These are phyloP conservation scores for Funneliformis mosseae DNA, from an alignment of 192 early-diverging fungal genomes.

Conservation along the genomic window DNA sequence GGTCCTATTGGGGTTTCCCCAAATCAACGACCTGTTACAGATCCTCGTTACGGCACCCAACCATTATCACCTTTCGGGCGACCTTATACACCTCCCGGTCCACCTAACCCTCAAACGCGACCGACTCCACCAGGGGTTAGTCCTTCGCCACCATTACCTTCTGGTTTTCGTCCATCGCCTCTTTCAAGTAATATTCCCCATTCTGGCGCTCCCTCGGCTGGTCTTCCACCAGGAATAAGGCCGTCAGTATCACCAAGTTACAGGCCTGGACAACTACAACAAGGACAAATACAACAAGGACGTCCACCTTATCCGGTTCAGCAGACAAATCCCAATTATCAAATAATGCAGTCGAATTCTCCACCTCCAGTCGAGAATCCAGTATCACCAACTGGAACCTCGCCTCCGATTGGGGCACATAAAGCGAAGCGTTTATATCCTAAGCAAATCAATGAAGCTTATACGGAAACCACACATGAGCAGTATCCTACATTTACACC, in stretches of 20 bases:
- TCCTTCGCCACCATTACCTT: neutral
- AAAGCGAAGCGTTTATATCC: conserved; percentile 58
- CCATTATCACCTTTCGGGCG: neutral
- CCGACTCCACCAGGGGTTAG: neutral
- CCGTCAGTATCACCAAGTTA: conserved; percentile 22
- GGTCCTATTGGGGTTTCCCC: neutral
- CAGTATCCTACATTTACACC: conserved; percentile 41
- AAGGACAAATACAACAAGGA: conserved; percentile 32
- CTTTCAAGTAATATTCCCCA: neutral
- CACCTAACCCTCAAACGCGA: neutral
- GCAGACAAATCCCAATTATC: neutral
- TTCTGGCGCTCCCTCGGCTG: neutral
- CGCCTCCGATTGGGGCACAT: conserved; percentile 37
- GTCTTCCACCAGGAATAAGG: conserved; percentile 27
- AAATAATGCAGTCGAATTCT: neutral
- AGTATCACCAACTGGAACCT: conserved; percentile 26
- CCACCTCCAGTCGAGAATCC: conserved; percentile 30
- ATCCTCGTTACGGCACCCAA: neutral
- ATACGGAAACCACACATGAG: conserved; percentile 39
- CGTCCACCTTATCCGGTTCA: conserved; percentile 20
- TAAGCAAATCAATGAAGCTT: conserved; percentile 48
- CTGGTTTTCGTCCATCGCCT: too few species aligned
- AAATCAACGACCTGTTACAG: neutral
- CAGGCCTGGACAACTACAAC: conserved; percentile 21
- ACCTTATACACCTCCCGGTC: neutral